Conservation (phyloP, 2,329 filamentous ascomycete species). For the Diaporthe eres region DNA sequence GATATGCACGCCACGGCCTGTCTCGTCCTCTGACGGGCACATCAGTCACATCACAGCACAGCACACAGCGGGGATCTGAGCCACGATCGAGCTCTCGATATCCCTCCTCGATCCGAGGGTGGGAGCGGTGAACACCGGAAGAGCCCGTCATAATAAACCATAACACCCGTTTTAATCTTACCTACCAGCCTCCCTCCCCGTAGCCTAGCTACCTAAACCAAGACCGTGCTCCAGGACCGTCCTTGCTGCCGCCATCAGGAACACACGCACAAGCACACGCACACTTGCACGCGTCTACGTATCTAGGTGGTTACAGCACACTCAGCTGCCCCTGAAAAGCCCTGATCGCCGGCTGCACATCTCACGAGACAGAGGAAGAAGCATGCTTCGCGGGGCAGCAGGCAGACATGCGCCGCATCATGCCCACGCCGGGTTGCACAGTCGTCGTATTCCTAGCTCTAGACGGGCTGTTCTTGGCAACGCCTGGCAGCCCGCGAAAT, state of each 20-base stretch:
- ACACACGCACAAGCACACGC: background rate
- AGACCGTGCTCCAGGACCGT: slow-evolving; percentile 19
- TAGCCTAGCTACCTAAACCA: background rate
- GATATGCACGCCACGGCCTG: slow-evolving; percentile 3
- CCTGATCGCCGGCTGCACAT: slow-evolving; percentile 21
- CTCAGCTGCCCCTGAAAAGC: slow-evolving; percentile 2
- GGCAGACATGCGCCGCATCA: background rate
- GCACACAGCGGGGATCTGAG: slow-evolving; percentile 22
- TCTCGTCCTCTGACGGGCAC: slow-evolving; percentile 17
- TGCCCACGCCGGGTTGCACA: slow-evolving; percentile 14
- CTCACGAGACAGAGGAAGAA: background rate
- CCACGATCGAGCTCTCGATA: slow-evolving; percentile 6
- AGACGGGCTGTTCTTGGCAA: background rate
- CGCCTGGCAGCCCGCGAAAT: slow-evolving; percentile 21
- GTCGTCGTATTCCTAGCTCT: slow-evolving; percentile 11
- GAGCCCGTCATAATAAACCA: slow-evolving; percentile 23
- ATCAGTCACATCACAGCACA: slow-evolving; percentile 4
- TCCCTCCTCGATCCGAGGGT: background rate
- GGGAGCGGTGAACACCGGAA: slow-evolving; percentile 35
- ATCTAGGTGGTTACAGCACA: background rate
- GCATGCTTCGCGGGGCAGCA: slow-evolving; percentile 2
- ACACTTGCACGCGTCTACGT: background rate
- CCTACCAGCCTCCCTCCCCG: background rate
- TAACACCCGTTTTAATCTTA: slow-evolving; percentile 9
- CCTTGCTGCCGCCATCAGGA: slow-evolving; percentile 16